Conservation (phyloP, 1,284 basidiomycete species). For the Sparassis latifolia region DNA sequence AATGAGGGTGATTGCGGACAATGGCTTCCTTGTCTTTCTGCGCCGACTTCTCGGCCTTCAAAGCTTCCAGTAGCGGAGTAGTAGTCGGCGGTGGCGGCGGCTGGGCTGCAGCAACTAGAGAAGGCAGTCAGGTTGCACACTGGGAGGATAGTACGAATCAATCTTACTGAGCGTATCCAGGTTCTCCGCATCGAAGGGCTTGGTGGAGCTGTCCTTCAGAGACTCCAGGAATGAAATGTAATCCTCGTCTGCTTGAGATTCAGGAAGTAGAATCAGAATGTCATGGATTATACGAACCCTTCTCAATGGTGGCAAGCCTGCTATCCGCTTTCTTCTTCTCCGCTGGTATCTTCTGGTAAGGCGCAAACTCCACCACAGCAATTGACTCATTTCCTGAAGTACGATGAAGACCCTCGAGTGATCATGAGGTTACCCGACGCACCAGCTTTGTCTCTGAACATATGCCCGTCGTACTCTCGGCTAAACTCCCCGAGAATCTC, state of each 20-base stretch:
- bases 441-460: slow-evolving; percentile 91
- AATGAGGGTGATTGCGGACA: slow-evolving; percentile 61
- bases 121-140: slow-evolving; percentile 22
- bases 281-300: slow-evolving; percentile 37
- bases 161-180: slow-evolving; percentile 59
- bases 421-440: slow-evolving; percentile 16
- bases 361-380: slow-evolving; percentile 91
- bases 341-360: slow-evolving; percentile 79
- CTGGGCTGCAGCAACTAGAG: slow-evolving; percentile 56
- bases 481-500: slow-evolving; percentile 74
- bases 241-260: slow-evolving; percentile 27
- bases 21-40: slow-evolving; percentile 67
- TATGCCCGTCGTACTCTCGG: slow-evolving; percentile 84
- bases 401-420: not conserved
- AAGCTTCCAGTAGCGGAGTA: slow-evolving; percentile 83
- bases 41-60: slow-evolving; percentile 74
- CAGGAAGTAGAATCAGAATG: not conserved
- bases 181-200: slow-evolving; percentile 47
- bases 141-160: not conserved
- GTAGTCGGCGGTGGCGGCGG: slow-evolving; percentile 60
- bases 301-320: slow-evolving; percentile 71
- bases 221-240: slow-evolving; percentile 73
- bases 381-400: slow-evolving; percentile 80
- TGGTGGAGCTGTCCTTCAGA: slow-evolving; percentile 40
- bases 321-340: slow-evolving; percentile 71